phyloP scores from a whole-genome alignment of 148 eudicot species.

The Cornus florida region DNA sequence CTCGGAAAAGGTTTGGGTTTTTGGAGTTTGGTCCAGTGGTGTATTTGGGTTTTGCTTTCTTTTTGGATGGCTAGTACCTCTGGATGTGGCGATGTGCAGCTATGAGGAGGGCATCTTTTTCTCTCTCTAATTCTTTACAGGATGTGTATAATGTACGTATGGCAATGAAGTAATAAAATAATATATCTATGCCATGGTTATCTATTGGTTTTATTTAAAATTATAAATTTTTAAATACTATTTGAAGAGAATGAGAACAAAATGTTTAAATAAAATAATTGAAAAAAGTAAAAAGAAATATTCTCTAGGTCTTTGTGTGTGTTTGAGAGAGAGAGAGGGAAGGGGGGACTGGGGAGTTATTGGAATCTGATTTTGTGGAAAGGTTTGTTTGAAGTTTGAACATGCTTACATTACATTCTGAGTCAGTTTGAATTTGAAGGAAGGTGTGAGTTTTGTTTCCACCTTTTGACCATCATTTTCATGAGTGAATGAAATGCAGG shows the following conservation, averaged over 20 bases:
- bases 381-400: slow-evolving; percentile 7
- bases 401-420: not conserved
- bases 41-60: slow-evolving; percentile 1
- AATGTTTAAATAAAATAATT: slow-evolving; percentile 16
- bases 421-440: not conserved
- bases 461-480: not conserved
- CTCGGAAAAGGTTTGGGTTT: slow-evolving; percentile 15
- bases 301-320: slow-evolving; percentile 7
- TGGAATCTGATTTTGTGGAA: slow-evolving; percentile 14
- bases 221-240: not conserved
- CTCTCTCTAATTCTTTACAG: not conserved
- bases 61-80: slow-evolving; percentile 2
- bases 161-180: not conserved
- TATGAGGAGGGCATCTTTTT: slow-evolving; percentile 16
- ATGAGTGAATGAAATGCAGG: not conserved
- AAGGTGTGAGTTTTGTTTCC: slow-evolving; percentile 27
- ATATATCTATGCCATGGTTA: not conserved
- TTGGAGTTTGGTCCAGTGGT: not conserved
- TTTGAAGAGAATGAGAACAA: slow-evolving; percentile 38
- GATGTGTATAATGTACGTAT: not conserved
- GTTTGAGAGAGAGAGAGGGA: not conserved
- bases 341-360: not conserved
- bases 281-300: not conserved
- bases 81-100: slow-evolving; percentile 15
- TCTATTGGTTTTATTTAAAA: not conserved